Conservation (phyloP, 306 rosid species). For the Cicer bijugum region DNA sequence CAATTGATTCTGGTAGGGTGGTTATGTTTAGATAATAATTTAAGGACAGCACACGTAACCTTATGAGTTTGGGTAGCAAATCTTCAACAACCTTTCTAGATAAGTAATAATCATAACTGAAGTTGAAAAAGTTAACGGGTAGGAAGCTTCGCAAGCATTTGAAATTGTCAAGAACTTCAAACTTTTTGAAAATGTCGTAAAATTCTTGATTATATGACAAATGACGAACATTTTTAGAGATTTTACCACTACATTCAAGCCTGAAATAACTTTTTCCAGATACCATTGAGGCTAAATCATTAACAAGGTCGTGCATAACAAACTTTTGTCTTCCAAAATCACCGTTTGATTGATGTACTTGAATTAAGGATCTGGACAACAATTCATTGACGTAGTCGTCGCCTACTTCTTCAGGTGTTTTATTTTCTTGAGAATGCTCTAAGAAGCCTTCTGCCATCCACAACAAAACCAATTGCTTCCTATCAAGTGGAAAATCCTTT, state of each 20-base stretch:
- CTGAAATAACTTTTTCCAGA: conserved; percentile 9
- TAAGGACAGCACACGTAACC: not conserved
- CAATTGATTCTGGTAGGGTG: not conserved
- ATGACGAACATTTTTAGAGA: conserved; percentile 31
- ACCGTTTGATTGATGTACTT: not conserved
- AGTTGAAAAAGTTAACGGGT: fast-evolving
- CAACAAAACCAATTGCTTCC: conserved; percentile 11
- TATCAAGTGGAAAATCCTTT: not conserved
- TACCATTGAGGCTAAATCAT: conserved; percentile 3
- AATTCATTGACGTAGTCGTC: conserved; percentile 41
- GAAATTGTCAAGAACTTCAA: not conserved
- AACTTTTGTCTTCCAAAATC: not conserved
- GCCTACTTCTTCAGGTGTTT: conserved; percentile 29
- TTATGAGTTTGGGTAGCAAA: not conserved
- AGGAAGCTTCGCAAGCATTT: conserved; percentile 16
- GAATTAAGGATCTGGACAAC: not conserved
- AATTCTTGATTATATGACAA: not conserved
- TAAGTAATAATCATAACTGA: fast-evolving
- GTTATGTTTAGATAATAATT: not conserved
- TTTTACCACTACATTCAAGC: not conserved
- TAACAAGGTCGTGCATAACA: conserved; percentile 16
- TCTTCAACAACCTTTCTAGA: not conserved
- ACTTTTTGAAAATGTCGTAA: conserved; percentile 4
- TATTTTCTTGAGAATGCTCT: not conserved
- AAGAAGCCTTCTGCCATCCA: conserved; percentile 57